phyloP scores from a whole-genome alignment of 208 protist genomes.

The Acanthamoeba triangularis region DNA sequence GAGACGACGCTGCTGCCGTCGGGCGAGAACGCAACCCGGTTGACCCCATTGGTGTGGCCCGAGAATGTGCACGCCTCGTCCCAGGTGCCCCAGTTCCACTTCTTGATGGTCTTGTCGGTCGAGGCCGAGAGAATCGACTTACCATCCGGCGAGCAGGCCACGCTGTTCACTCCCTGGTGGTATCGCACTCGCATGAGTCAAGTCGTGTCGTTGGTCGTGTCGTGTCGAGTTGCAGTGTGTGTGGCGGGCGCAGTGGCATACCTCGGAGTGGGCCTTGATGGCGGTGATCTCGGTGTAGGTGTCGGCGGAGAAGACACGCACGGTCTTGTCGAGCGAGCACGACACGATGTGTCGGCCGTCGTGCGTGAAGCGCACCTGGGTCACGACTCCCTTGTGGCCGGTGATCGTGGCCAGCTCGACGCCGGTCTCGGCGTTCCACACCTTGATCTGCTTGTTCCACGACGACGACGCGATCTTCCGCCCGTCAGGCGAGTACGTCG shows the following conservation, averaged over 20 bases:
- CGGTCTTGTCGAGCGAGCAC: constrained; percentile 54
- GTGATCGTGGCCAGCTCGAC: constrained; percentile 78
- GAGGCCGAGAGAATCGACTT: constrained; percentile 73
- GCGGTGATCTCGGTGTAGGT: constrained; percentile 35
- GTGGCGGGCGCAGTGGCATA: neutral
- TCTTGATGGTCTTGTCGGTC: constrained; percentile 53
- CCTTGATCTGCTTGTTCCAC: constrained; percentile 77
- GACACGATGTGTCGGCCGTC: constrained; percentile 24
- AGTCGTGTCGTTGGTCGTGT: neutral
- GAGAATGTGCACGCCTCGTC: constrained; percentile 51
- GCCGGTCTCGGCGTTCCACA: constrained; percentile 69
- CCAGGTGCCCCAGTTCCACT: constrained; percentile 80
- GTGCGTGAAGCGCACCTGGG: constrained; percentile 36
- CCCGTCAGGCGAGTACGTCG: constrained; percentile 81
- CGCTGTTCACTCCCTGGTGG: neutral
- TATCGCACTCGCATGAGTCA: no score
- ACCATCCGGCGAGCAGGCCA: constrained; percentile 47
- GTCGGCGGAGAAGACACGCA: neutral
- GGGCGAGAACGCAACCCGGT: constrained; percentile 7
- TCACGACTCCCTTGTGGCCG: constrained; percentile 64
- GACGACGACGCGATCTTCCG: constrained; percentile 79
- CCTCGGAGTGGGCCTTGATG: neutral
- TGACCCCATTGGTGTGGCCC: constrained; percentile 79
- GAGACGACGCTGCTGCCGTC: constrained; percentile 70
- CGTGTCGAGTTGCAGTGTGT: constrained; percentile 58